Conservation (phyloP, 805 yeast genomes). For the Ogataea neopini region DNA sequence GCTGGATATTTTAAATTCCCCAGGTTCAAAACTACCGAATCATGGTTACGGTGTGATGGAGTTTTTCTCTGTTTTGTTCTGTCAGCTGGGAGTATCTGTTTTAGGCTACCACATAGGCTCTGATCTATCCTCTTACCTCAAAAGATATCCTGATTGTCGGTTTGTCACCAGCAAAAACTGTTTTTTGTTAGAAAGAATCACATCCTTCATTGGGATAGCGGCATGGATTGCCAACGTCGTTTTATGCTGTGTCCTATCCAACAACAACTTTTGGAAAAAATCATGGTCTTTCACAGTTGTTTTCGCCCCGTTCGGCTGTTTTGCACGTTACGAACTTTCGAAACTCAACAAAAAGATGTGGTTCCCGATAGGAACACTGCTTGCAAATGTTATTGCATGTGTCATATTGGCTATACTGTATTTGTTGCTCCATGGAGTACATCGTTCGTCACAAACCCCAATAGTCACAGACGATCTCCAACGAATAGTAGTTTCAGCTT, state of each 20-base stretch:
- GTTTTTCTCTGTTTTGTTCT: slow-evolving; percentile 59
- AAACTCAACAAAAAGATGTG: slow-evolving; percentile 44
- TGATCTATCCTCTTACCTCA: slow-evolving; percentile 41
- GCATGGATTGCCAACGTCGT: slow-evolving; percentile 43
- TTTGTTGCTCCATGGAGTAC: slow-evolving; percentile 23
- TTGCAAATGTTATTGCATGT: slow-evolving; percentile 36
- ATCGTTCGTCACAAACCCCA: background rate
- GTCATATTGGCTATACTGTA: slow-evolving; percentile 23
- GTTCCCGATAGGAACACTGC: slow-evolving; percentile 57
- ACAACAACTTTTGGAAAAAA: slow-evolving; percentile 50
- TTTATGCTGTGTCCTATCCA: slow-evolving; percentile 38
- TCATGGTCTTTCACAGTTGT: slow-evolving; percentile 66
- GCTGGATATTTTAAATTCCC: slow-evolving; percentile 38
- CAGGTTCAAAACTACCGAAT: slow-evolving; percentile 44
- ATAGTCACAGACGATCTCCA: slow-evolving; percentile 20
- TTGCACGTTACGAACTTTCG: slow-evolving; percentile 56
- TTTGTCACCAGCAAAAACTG: slow-evolving; percentile 14
- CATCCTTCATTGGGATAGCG: slow-evolving; percentile 26
- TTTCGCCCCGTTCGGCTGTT: slow-evolving; percentile 74
- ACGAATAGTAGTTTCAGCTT: slow-evolving; percentile 24
- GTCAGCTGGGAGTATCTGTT: slow-evolving; percentile 62
- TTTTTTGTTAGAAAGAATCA: slow-evolving; percentile 16
- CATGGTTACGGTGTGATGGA: slow-evolving; percentile 81
- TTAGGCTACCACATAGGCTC: slow-evolving; percentile 61
- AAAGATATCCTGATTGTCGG: slow-evolving; percentile 18